Percentiles rank a stretch among this genome's conserved stretches.
phyloP scores from a whole-genome alignment of 2,329 filamentous ascomycete species.

The Aspergillus sp. region DNA sequence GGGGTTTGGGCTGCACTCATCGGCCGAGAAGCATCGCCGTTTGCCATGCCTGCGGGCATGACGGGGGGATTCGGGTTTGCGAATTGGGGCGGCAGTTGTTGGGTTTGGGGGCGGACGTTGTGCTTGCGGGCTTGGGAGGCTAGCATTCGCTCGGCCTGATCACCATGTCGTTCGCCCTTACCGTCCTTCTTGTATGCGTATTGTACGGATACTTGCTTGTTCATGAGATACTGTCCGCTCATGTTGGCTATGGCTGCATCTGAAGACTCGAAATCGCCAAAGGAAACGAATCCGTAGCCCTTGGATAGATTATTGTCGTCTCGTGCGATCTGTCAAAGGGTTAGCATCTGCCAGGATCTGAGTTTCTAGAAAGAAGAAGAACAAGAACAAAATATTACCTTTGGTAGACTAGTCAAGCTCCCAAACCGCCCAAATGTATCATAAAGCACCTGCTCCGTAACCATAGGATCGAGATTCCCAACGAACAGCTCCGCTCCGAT shows the following conservation, averaged over 20 bases:
- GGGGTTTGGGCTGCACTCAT: too few relatives aligned
- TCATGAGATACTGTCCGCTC: slow-evolving; percentile 93
- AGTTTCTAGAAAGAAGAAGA: neutral
- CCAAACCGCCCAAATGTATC: slow-evolving; percentile 94
- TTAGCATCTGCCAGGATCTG: slow-evolving; percentile 15
- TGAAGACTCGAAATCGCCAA: slow-evolving; percentile 84
- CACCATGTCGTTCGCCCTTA: slow-evolving; percentile 91
- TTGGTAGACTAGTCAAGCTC: slow-evolving; percentile 71
- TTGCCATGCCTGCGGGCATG: slow-evolving; percentile 39
- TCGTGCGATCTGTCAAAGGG: slow-evolving; percentile 53
- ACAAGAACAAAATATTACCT: slow-evolving; percentile 47
- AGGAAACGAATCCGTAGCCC: slow-evolving; percentile 94
- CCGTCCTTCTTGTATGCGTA: slow-evolving; percentile 99
- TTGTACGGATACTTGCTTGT: slow-evolving; percentile 92
- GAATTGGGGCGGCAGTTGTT: slow-evolving; percentile 66
- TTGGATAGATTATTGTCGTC: slow-evolving; percentile 84
- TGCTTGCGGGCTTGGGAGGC: slow-evolving; percentile 89
- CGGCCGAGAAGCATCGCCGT: slow-evolving; percentile 30
- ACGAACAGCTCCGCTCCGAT: slow-evolving; percentile 96
- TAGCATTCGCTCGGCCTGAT: slow-evolving; percentile 84
- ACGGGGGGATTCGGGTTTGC: slow-evolving; percentile 42
- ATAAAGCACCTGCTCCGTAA: slow-evolving; percentile 91
- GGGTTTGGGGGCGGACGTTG: slow-evolving; percentile 75
- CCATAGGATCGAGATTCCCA: slow-evolving; percentile 88
- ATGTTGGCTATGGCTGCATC: slow-evolving; percentile 87